Evolutionary conservation across 139 green algal species (phyloP), one percentile per base, ranked within the genome.

Genomic region (Pleodorina starrii): DNA sequence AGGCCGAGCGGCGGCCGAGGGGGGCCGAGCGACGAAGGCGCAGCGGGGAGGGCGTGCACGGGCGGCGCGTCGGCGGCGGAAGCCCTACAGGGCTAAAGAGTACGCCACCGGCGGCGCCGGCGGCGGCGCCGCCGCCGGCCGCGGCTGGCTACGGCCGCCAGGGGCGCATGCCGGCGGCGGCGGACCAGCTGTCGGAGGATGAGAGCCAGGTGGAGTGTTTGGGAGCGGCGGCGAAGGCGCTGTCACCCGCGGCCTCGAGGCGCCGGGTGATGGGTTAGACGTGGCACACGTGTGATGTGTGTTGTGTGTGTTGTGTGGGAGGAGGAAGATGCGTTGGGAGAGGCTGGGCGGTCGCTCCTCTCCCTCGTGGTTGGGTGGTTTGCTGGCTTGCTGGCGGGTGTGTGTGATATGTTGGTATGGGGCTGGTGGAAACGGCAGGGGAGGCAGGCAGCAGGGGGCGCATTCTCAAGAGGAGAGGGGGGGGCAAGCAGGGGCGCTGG

Each of bases 131-230:
- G 57, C 57, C 17, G 23, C 12, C 57, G 23, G 63, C 29, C 7
- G 43, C n/a, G 6, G 29, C 23, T 7, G n/a, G n/a, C n/a, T n/a
- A n/a, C 2, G 59, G 72, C 72, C 72, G 72, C 3, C 72, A 23
- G 40, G 72, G 72, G 19, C 27, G 57, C 16, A 59, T 80, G 42
- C 42, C 72, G 1, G 32, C 72, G 10, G 42, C 21, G 1, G 72
- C n/a, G n/a, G n/a, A n/a, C n/a, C n/a, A 80, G 36, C 35, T 77
- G 69, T 77, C 69, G 9, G 72, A 80, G 72, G 72, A 80, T 9
- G 72, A 80, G 27, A 76, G 68, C 9, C 32, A 25, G 38, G 2
- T 76, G n/a, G 68, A 48, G 68, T n/a, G 46, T 23, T 10, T 2
- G 68, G 68, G 68, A 29, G 35, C 27, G n/a, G 63, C 29, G 2